Base-by-base conservation (phyloP, 495 filamentous ascomycete genomes). In the Trichocladium antarcticum region DNA sequence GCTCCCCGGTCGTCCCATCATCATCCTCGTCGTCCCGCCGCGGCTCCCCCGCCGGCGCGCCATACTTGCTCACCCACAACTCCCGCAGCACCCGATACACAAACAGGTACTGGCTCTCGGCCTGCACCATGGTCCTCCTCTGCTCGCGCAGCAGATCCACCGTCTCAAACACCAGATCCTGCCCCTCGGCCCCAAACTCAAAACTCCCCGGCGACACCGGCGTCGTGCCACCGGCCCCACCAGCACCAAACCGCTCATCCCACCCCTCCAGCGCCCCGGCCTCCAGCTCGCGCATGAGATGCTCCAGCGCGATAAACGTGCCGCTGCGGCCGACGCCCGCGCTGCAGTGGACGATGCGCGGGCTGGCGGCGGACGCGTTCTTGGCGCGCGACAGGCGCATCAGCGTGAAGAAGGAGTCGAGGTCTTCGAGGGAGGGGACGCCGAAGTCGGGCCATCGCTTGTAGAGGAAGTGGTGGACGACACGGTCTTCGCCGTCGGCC, bases 121-220 rank as follows among this genome's bases (percentile, higher is more conserved):
- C 83, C 66, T 97, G 92, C 4, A 99, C 93, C 93, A 97, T 99
- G 63, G 82, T 85, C 77, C 87, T 86, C 32, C 93, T 74, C 69
- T 99, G 93, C 65, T 90, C 77, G 22, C 93, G 77, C 57, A 99
- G 74, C 56, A 71, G 68, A 53, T 94, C 81, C 38, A 99, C 93
- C 6, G 81, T 80, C 14, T 84, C 75, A 53, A 82, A 86, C 12
- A 79, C 60, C 27, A 70, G 62, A 43, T 81, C 76, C 17, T 63
- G 62, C 11, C 60, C 59, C n/a, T 62, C n/a, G n/a, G 38, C 20
- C 38, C 31, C 31, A 10, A 46, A 1, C 12, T 19, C 17, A 12
- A 6, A 0, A 6, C 32, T 29, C 27, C 27, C 27, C 5, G 27
- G 5, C 5, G 5, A 5, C 45, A 14, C 12, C 17, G 22, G 17